Conservation (phyloP, 108 stramenopile genomes). For the Cylindrotheca fusiformis region DNA sequence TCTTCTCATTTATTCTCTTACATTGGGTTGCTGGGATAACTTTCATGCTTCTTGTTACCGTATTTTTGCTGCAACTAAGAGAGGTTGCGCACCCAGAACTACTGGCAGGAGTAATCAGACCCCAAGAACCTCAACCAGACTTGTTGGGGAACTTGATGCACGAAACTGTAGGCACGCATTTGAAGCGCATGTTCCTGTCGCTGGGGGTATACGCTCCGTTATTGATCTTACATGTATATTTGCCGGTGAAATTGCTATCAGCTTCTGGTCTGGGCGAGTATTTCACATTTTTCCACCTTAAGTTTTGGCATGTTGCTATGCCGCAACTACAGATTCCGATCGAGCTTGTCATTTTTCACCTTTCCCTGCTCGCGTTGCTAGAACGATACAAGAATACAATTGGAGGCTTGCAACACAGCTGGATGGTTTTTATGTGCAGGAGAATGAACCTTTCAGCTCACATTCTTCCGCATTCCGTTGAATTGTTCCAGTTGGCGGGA, state of each 20-base stretch:
- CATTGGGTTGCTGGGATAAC: conserved; percentile 95
- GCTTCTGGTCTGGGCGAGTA: conserved; percentile 30
- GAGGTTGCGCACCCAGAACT: conserved; percentile 93
- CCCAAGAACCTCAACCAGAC: conserved; percentile 97
- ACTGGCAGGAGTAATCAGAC: conserved; percentile 84
- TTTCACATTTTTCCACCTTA: conserved; percentile 60
- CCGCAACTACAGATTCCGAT: conserved; percentile 90
- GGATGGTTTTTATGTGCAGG: conserved; percentile 60
- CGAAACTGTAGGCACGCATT: conserved; percentile 80
- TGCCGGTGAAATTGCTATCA: conserved; percentile 54
- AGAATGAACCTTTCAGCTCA: conserved; percentile 57
- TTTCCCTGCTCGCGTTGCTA: conserved; percentile 86
- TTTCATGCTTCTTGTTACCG: conserved; percentile 96
- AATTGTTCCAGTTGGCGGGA: conserved; percentile 54
- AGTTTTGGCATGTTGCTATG: conserved; percentile 76
- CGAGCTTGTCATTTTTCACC: conserved; percentile 89
- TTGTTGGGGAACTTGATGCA: conserved; percentile 90
- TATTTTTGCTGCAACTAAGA: conserved; percentile 88
- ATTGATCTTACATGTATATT: conserved; percentile 59
- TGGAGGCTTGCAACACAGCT: conserved; percentile 74
- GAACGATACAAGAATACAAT: conserved; percentile 86
- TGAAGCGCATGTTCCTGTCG: conserved; percentile 80
- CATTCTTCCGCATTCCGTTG: conserved; percentile 61
- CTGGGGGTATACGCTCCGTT: conserved; percentile 69
- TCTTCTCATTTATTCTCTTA: conserved; percentile 71